Base-by-base conservation (phyloP, 2,329 filamentous ascomycete genomes). In the Meredithiella fracta region DNA sequence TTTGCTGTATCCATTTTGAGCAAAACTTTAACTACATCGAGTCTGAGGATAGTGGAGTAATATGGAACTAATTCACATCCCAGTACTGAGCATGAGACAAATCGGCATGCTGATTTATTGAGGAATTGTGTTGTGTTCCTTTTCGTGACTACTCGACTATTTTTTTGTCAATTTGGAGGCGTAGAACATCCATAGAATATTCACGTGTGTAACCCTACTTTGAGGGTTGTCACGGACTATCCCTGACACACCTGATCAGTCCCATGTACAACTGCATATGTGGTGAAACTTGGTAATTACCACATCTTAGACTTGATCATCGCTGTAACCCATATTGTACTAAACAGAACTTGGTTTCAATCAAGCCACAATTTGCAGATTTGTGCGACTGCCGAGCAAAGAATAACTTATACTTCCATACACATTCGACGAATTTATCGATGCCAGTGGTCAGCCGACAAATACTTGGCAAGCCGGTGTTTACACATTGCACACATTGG, bases 201-300 rank as follows among this genome's bases (percentile, higher is more conserved):
- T 34, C 5, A 34, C 29, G 11, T 44, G 4, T 44, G 11, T 22
- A 44, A 20, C 40, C 40, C 8, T 44, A 44, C 2, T 3, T 3
- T 20, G 8, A 44, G 40, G 40, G 40, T 44, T 44, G 5, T 38
- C 3, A 17, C 17, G 8, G 15, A 4, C 8, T 20, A 22, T 17
- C 40, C 15, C 15, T 20, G 11, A 34, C 5, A 5, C 29, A 34
- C 11, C 11, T 5, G 29, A 34, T 34, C 5, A 11, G 5, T 11
- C 29, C 29, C 29, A 34, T 34, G 29, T 34, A 34, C 29, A 34
- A 34, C 11, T 5, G 11, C 11, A 44, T 20, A 44, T 44, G 40
- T 44, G 40, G 40, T 44, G 44, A 49, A 49, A 49, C 44, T 49
- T 49, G 17, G 44, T 49, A 23, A 49, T 49, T 49, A 49, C 44